Evolutionary conservation across 306 rosid genomes (phyloP), one percentile per base, ranked within the genome.

Genomic region (Cotoneaster glaucophyllus): DNA sequence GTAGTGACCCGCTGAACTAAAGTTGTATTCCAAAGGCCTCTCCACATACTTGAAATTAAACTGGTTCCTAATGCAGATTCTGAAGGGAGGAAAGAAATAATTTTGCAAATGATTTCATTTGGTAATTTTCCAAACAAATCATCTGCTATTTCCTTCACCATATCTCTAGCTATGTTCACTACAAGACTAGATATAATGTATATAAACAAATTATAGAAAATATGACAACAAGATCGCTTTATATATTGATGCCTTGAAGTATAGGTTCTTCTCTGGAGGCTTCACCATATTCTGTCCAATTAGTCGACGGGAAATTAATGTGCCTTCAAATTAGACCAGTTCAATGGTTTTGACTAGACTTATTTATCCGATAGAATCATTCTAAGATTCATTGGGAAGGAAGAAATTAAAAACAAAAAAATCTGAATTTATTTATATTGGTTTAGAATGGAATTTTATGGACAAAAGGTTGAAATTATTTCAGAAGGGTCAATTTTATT

Each of bases 31-130:
- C 96, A 89, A 1, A 93, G 75, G 34, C 77, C 68, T 69, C 88
- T 87, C 98, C 98, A 93, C 54, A 87, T 83, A 2, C 73, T 82
- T 1, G 97, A 93, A 68, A 93, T 79, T 2, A 88, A 84, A 58
- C 77, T 80, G 31, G 97, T 93, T 76, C 87, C 82, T 5, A 91
- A 78, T 71, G 93, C 82, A 28, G 87, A 82, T 72, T 91, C 97
- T 48, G 81, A 73, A 53, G 96, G 90, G 43, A 93, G 86, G 81
- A 86, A 87, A 26, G 97, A 82, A 75, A 92, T 70, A 59, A 91
- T 78, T 59, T 63, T 85, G 67, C 89, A 17, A 67, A 93, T 81
- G 62, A 91, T 81, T 52, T 91, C 88, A 70, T 87, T 80, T 10
- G 83, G 85, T 44, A 86, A 74, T 25, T 50, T 74, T 22, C 70